Evolutionary conservation across 257 asterid species (phyloP), one percentile per base, ranked within the genome.

Genomic region (Scutellaria minor): DNA sequence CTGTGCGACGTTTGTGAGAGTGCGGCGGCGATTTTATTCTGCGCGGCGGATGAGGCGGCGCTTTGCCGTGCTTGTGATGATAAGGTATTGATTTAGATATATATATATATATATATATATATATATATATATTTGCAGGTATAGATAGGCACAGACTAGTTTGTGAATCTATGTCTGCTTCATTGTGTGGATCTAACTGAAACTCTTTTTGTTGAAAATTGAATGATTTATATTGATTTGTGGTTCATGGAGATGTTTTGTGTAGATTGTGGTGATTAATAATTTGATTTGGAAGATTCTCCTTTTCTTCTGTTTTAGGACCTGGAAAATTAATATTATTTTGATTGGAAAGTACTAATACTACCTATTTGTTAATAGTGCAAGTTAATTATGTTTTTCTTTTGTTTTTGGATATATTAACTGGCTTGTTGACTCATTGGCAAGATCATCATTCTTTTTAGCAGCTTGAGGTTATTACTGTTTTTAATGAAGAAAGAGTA

Each of bases 41-140:
- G 98, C 76, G 96, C 97, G 45, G 98, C 98, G 56, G 98, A 93
- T 62, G 98, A 93, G 88, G 98, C 97, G 70, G 89, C 96, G 75
- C 95, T 93, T 10, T 93, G 97, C 61, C 87, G 86, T 56, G 78
- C 94, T 58, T 93, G 98, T 68, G 98, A 93, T 67, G 88, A 93
- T 31, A 85, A 93, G 96, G 98, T 93, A 73, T 24, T 0, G 7
- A 27, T 69, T 20, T 41, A 11, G 9, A 39, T 14, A 56, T 37
- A 18, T 18, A 18, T 5, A 11, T 13, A 39, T 14, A 56, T 37
- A 18, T 18, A 18, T 5, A 11, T 13, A 39, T 14, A 56, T 37
- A 18, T 18, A 11, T 13, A 39, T 14, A 56, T 37, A 18, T 18
- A 18, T 5, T n/a, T 7, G 13, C 18, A 31, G 37, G 37, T 31